Evolutionary conservation across 768 basidiomycete species (phyloP).

Genomic region (Hygrophoropsis aurantiaca): DNA sequence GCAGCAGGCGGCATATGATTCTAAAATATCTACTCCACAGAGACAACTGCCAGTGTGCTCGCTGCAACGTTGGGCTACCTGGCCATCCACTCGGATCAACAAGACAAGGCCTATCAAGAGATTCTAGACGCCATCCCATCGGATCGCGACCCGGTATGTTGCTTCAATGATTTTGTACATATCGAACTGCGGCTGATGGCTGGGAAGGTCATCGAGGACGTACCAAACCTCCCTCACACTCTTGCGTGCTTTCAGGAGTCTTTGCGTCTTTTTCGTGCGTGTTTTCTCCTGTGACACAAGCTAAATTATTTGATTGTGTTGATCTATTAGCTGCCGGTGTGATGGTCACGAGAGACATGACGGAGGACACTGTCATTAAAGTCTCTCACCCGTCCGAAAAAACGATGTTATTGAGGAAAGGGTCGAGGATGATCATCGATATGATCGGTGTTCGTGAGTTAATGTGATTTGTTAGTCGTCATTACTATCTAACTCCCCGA

Average conservation of each 20-base stretch:
- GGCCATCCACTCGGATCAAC: constrained; percentile 43
- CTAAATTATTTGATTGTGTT: background rate
- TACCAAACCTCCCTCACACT: constrained; percentile 1
- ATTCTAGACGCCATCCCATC: constrained; percentile 21
- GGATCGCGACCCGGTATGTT: constrained; percentile 6
- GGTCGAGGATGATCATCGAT: constrained; percentile 19
- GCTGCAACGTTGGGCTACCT: constrained; percentile 48
- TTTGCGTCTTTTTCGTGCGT: constrained; percentile 18
- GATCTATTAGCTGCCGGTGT: constrained; percentile 12
- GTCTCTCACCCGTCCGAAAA: constrained; percentile 8
- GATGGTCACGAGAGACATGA: constrained; percentile 10
- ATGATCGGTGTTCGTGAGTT: constrained; percentile 14
- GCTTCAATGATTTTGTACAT: background rate
- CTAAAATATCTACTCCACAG: constrained; percentile 17
- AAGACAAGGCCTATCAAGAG: constrained; percentile 47
- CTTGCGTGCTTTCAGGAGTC: constrained; percentile 15
- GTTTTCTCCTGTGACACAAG: background rate
- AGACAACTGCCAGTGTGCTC: constrained; percentile 51
- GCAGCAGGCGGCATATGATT: background rate
- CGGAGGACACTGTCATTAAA: constrained; percentile 10
- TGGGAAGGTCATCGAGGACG: constrained; percentile 2
- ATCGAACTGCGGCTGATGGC: background rate
- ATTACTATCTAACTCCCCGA: background rate
- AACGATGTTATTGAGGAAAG: constrained; percentile 14
- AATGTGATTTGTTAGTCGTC: constrained; percentile 18